Conservation (phyloP, 208 protist genomes). For the Angomonas deanei region DNA sequence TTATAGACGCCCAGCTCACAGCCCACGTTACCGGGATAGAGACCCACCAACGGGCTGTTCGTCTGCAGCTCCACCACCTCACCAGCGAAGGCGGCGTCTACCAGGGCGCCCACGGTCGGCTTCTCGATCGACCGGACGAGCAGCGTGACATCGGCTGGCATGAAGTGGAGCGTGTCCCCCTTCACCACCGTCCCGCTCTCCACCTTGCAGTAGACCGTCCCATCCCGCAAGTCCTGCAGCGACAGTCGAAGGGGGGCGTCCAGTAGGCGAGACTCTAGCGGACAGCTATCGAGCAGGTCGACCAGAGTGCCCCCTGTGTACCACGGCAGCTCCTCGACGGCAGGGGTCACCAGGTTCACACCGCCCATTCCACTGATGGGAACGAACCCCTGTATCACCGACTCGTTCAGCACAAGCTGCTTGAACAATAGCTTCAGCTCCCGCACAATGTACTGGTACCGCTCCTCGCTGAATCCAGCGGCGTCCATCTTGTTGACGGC, state of each 20-base stretch:
- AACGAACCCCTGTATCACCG: constrained; percentile 56
- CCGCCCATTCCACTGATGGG: constrained; percentile 75
- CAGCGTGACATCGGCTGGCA: constrained; percentile 55
- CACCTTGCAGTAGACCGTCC: constrained; percentile 65
- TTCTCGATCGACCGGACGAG: constrained; percentile 49
- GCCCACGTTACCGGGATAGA: constrained; percentile 69
- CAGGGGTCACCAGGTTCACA: constrained; percentile 41
- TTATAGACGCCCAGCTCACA: constrained; percentile 11
- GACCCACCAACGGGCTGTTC: constrained; percentile 32
- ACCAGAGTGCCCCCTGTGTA: constrained; percentile 66
- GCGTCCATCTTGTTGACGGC: constrained; percentile 99
- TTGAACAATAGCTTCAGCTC: constrained; percentile 93
- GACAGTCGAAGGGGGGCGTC: constrained; percentile 60
- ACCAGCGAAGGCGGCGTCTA: constrained; percentile 67
- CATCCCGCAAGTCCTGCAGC: constrained; percentile 60
- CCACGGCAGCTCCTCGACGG: constrained; percentile 42
- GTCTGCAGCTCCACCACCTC: constrained; percentile 70
- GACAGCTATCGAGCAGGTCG: constrained; percentile 67
- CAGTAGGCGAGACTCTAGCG: constrained; percentile 61
- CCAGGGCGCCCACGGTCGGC: constrained; percentile 40
- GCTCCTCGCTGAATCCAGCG: constrained; percentile 87
- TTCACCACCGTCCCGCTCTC: constrained; percentile 62
- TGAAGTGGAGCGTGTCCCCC: constrained; percentile 41
- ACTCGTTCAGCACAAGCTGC: constrained; percentile 79
- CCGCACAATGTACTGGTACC: constrained; percentile 89